These are phyloP conservation scores for Vaccinium corymbosum DNA, from an alignment of 148 eudicot species.

Conservation along the genomic window DNA sequence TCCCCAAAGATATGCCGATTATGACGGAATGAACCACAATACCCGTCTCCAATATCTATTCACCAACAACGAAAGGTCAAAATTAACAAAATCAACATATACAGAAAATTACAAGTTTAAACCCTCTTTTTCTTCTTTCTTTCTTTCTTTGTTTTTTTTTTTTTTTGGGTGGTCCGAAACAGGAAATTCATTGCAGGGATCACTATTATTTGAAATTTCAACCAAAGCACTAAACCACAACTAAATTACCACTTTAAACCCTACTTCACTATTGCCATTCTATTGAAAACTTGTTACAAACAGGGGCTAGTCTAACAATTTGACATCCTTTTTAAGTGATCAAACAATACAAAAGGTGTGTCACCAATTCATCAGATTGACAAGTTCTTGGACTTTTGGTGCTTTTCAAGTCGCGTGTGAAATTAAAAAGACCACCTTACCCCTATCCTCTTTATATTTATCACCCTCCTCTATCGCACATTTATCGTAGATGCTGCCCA, in stretches of 20 bases:
- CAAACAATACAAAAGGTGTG: not conserved
- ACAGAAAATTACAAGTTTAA: not conserved
- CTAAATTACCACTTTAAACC: not conserved
- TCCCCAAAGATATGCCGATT: conserved; percentile 25
- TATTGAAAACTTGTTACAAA: not conserved
- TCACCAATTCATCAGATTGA: not conserved
- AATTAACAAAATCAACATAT: not conserved
- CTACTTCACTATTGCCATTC: not conserved
- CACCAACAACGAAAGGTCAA: not conserved
- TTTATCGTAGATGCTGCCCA: not conserved
- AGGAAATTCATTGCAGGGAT: too few species aligned
- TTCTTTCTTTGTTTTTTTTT: too few species aligned
- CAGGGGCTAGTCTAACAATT: not conserved
- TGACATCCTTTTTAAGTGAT: not conserved
- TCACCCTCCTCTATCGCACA: not conserved
- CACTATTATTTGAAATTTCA: too few species aligned
- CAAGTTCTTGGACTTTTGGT: not conserved
- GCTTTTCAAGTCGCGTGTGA: not conserved
- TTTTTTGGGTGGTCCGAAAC: too few species aligned
- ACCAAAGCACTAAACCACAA: too few species aligned
- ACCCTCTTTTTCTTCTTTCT: too few species aligned
- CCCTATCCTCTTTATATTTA: not conserved
- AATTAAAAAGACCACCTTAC: too few species aligned
- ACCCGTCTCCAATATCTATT: conserved; percentile 27
- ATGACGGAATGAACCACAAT: conserved; percentile 31